These are phyloP conservation scores for Biancaea sappan DNA, from an alignment of 306 rosid species.

Conservation along the genomic window DNA sequence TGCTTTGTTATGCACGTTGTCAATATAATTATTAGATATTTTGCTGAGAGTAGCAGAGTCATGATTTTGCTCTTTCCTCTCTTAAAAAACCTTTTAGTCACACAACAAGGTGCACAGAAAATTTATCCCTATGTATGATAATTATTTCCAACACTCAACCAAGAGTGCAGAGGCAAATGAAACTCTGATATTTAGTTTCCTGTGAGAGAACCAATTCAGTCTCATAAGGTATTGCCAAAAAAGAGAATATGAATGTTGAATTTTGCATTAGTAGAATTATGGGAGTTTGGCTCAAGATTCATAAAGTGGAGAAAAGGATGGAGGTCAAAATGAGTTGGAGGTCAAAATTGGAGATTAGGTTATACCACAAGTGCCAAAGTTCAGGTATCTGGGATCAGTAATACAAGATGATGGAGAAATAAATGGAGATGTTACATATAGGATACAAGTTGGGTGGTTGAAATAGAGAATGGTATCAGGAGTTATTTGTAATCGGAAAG, in stretches of 20 bases:
- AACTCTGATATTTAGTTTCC: not conserved
- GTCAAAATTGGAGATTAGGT: too few species aligned
- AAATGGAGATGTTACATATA: too few species aligned
- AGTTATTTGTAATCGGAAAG: too few species aligned
- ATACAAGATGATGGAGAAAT: too few species aligned
- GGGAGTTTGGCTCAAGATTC: not conserved
- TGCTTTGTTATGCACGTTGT: not conserved
- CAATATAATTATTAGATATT: not conserved
- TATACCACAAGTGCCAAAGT: too few species aligned
- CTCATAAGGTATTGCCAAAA: not conserved
- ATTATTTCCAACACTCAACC: not conserved
- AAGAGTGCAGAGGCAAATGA: not conserved
- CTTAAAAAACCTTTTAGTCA: not conserved
- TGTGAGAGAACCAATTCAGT: not conserved
- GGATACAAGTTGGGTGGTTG: too few species aligned
- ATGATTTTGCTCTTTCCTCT: not conserved
- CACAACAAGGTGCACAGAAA: not conserved
- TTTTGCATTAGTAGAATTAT: not conserved
- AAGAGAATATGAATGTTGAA: not conserved
- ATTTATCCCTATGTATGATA: not conserved
- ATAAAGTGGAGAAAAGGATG: not conserved
- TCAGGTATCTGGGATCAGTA: too few species aligned
- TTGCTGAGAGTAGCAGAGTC: not conserved
- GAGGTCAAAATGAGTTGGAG: too few species aligned
- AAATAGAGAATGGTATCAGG: too few species aligned